Evolutionary conservation across 345 rosid species (phyloP).

Genomic region (Rubroshorea leprosula): DNA sequence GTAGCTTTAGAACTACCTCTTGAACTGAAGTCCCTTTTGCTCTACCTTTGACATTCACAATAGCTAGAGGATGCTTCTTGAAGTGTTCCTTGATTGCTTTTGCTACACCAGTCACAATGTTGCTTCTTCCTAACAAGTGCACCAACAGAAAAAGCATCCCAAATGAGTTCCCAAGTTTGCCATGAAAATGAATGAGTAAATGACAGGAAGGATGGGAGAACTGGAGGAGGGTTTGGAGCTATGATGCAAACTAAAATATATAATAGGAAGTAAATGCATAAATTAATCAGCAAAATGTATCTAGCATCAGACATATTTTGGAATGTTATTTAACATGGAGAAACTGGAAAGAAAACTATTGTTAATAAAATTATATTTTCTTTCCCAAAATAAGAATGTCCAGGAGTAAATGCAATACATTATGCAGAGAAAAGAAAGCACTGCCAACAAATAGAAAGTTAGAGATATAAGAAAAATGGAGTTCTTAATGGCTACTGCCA

Average conservation of each 20-base stretch:
- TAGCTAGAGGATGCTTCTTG: constrained; percentile 71
- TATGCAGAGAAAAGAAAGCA: not conserved
- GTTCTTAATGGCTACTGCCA: not conserved
- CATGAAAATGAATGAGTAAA: not conserved
- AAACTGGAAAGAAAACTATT: not conserved
- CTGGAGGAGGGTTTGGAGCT: not conserved
- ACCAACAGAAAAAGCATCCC: not conserved
- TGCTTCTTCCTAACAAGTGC: constrained; percentile 61
- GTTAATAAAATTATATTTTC: too few relatives aligned
- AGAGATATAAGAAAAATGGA: not conserved
- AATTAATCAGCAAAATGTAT: not conserved
- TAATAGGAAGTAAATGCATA: not conserved
- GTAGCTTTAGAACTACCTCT: constrained; percentile 74
- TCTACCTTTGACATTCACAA: constrained; percentile 84
- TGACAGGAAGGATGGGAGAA: not conserved
- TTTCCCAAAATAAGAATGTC: not conserved
- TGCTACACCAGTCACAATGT: constrained; percentile 70
- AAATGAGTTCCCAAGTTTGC: constrained; percentile 13
- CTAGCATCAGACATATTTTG: not conserved
- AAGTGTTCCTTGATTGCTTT: constrained; percentile 68
- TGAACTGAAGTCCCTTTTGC: constrained; percentile 92
- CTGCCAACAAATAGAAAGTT: not conserved
- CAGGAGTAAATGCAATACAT: not conserved
- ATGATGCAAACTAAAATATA: too few relatives aligned
- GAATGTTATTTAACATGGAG: not conserved